Base-by-base conservation (phyloP, 345 rosid genomes). In the Schrenkiella parvula region DNA sequence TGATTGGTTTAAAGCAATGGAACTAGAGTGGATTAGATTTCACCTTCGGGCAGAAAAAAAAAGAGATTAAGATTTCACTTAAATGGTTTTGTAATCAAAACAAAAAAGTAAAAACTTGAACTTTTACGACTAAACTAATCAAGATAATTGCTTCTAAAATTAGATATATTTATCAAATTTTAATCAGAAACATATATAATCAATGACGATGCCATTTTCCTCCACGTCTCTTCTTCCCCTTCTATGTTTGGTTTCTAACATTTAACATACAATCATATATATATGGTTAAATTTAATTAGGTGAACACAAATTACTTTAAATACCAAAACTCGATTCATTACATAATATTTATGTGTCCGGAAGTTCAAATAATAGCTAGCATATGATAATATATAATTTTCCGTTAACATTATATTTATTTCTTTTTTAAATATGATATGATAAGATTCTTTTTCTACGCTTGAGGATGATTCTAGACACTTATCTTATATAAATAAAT, bases 181-280 rank as follows among this genome's bases (percentile, higher is more conserved):
- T n/a, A n/a, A n/a, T n/a, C n/a, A n/a, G n/a, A n/a, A n/a, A n/a
- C n/a, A n/a, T n/a, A n/a, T n/a, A n/a, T n/a, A n/a, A n/a, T n/a
- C n/a, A n/a, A n/a, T n/a, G n/a, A n/a, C n/a, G n/a, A n/a, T n/a
- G 32, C 22, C 37, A 35, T 35, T 52, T 39, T 29, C 52, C 25
- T 26, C 32, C 62, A 61, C 76, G 63, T 62, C 62, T 71, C 69
- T 71, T 39, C 9, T 39, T 51, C 2, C 4, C 8, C 32, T 43
- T 42, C 23, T 66, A 15, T 50, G 32, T 51, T 35, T 3, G 3
- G 10, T 43, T 54, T 41, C 11, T 9, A 35, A 34, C 15, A 22
- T 22, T 50, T 14, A n/a, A 13, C 14, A 25, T 52, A 51, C 44
- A 29, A 56, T 34, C 66, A 69, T 70, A 58, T 53, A 53, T 43